Base-by-base conservation (phyloP, 2,329 filamentous ascomycete genomes). In the Alternaria brassicicola region DNA sequence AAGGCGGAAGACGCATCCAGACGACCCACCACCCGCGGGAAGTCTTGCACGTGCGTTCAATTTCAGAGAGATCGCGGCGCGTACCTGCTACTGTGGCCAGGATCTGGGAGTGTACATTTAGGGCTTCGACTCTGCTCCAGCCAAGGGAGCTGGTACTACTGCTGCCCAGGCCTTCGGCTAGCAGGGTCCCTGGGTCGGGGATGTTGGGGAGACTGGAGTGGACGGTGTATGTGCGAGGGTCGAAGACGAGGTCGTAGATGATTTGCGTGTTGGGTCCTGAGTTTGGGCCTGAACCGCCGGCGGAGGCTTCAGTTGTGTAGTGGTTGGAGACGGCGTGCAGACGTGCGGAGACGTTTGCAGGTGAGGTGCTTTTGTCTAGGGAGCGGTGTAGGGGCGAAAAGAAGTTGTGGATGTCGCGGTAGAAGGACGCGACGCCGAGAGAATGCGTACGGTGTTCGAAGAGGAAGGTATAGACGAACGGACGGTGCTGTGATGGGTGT, bases 381-480 rank as follows among this genome's bases (percentile, higher is more conserved):
- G 78, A 77, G 50, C 78, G 78, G 61, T 83, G 79, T 1, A 83
- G 76, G 0, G 81, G 80, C 2, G 73, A 72, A 58, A 87, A 70
- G 72, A 84, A 85, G 21, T 78, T 80, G 62, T 86, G 82, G 3
- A 87, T 67, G 54, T 82, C 78, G 48, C 75, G 76, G 69, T 83
- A 83, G 69, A 83, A 82, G 10, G 72, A 70, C 2, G 77, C 66
- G 7, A 80, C 74, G 33, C 68, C 72, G 17, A 84, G 72, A 2
- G 86, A 85, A 52, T 85, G 82, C 6, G 89, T 88, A 45, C 82
- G 81, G 39, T 84, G 79, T 46, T 84, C 78, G 74, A 94, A 94
- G 4, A 95, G 80, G 60, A 95, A 89, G 1, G 88, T 85, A 73
- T 91, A 93, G 46, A 94, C 85, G 76, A 94, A 94, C 0, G 91